phyloP scores from a whole-genome alignment of 2,329 filamentous ascomycete genomes.

The Cladophialophora chaetospira region DNA sequence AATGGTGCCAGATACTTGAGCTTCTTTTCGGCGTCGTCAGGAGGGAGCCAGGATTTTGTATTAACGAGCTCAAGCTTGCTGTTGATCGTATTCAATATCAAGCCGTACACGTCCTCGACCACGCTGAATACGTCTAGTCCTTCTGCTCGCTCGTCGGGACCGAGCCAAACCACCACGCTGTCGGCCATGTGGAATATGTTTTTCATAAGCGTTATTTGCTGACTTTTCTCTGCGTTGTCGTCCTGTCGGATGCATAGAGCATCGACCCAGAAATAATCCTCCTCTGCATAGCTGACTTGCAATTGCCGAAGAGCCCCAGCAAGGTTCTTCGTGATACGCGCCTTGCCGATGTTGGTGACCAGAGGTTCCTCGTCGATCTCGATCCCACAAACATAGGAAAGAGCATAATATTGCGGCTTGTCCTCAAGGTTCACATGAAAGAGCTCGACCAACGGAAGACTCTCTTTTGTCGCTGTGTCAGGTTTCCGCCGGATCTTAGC shows the following conservation, averaged over 20 bases:
- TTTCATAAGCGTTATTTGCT: background rate
- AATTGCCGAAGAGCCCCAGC: background rate
- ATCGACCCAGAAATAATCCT: background rate
- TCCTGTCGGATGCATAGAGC: background rate
- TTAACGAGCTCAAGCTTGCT: too few relatives aligned
- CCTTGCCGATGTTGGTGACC: background rate
- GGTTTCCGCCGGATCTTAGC: background rate
- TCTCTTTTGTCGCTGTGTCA: background rate
- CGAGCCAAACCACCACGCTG: too few relatives aligned
- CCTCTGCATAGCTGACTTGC: background rate
- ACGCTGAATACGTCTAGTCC: too few relatives aligned
- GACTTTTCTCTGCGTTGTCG: background rate
- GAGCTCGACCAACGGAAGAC: background rate
- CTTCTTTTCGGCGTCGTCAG: too few relatives aligned
- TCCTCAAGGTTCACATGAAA: background rate
- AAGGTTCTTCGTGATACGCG: background rate
- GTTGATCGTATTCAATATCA: too few relatives aligned
- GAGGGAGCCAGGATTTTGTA: too few relatives aligned
- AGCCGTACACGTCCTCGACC: too few relatives aligned
- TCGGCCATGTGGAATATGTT: background rate
- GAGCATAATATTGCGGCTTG: background rate
- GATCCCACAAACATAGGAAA: background rate
- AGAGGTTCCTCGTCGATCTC: background rate
- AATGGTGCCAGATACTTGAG: too few relatives aligned
- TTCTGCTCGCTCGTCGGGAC: too few relatives aligned